A percentile compares a stretch with the other conserved stretches of the same genome.
Conservation (phyloP, 2,329 filamentous ascomycete genomes). For the Fusarium pseudograminearum region DNA sequence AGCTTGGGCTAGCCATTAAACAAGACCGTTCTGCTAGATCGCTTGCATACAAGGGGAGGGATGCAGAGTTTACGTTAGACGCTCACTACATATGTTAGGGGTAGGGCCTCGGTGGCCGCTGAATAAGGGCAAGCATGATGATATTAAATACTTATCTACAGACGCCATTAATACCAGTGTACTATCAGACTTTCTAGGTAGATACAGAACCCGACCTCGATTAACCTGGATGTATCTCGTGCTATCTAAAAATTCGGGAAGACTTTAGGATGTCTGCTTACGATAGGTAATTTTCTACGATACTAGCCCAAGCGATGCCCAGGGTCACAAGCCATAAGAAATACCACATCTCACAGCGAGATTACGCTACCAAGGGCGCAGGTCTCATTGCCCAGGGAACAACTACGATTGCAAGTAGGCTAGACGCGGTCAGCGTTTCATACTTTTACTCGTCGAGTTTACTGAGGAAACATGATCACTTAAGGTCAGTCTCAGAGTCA, state of each 20-base stretch:
- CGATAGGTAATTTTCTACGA: background rate
- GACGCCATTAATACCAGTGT: constrained; percentile 35
- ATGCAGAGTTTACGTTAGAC: constrained; percentile 34
- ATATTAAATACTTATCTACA: constrained; percentile 25
- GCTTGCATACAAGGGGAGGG: background rate
- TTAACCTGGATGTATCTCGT: background rate
- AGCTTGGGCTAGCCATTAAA: background rate
- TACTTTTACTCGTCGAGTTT: background rate
- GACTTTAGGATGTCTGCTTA: background rate
- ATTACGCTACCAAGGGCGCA: background rate
- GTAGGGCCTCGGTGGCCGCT: constrained; percentile 30
- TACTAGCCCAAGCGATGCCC: background rate
- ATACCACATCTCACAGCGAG: background rate
- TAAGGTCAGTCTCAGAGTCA: background rate
- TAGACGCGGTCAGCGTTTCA: background rate
- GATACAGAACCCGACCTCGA: background rate
- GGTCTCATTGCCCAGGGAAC: background rate
- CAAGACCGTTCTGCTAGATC: background rate
- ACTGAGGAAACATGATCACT: background rate
- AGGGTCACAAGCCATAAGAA: background rate
- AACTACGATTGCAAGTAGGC: background rate
- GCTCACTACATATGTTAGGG: constrained; percentile 28
- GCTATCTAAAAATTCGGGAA: background rate
- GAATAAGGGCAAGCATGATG: constrained; percentile 5
- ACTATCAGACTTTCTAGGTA: constrained; percentile 2